phyloP scores from a whole-genome alignment of 331 rosid genomes.

The Malus hybrid region DNA sequence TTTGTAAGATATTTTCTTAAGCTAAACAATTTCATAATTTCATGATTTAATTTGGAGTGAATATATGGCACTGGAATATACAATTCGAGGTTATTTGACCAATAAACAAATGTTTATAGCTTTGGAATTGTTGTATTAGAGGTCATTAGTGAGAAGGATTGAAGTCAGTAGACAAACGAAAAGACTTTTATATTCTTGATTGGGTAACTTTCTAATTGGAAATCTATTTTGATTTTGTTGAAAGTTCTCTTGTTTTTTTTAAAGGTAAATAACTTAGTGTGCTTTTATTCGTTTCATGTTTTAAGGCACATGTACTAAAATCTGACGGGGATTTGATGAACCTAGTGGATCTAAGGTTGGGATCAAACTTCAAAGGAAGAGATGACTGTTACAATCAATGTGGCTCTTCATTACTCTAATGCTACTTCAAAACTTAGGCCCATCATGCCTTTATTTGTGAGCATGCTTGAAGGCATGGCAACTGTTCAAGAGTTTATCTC shows the following conservation, averaged over 20 bases:
- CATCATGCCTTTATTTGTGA: slow-evolving; percentile 48
- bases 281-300: background rate
- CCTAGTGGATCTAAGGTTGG: slow-evolving; percentile 54
- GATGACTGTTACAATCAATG: slow-evolving; percentile 34
- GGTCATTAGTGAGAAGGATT: slow-evolving; percentile 41
- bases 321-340: slow-evolving; percentile 41
- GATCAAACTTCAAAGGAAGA: slow-evolving; percentile 30
- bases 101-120: slow-evolving; percentile 44
- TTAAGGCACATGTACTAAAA: slow-evolving; percentile 40
- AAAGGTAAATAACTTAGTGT: no score
- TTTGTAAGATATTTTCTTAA: no score
- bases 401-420: slow-evolving; percentile 49
- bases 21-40: no score
- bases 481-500: slow-evolving; percentile 19
- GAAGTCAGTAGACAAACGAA: slow-evolving; percentile 14
- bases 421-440: slow-evolving; percentile 41
- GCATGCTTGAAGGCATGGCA: slow-evolving; percentile 54
- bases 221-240: background rate
- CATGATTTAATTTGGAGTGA: no score
- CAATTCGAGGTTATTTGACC: no score
- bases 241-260: no score
- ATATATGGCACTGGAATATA: no score
- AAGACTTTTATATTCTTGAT: slow-evolving; percentile 25
- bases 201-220: no score
- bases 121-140: slow-evolving; percentile 51